Evolutionary conservation across 352 stramenopile species (phyloP).

Genomic region (Hyaloperonospora arabidopsidis): DNA sequence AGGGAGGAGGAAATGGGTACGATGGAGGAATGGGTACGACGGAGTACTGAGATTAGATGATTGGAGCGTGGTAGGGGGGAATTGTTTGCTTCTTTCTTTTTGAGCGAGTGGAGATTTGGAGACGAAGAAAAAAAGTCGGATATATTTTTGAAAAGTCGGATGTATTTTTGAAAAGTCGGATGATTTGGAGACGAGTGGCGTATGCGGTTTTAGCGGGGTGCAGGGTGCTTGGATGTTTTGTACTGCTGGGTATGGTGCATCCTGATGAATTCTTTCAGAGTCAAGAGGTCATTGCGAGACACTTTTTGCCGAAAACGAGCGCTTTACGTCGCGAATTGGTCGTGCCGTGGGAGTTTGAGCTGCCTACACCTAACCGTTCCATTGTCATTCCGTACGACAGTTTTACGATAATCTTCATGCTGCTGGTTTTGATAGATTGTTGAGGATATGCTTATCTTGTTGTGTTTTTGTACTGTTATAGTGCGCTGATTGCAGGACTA

Average conservation of each 20-base stretch:
- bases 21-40: no score
- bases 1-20: no score
- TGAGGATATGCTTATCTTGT: conserved; percentile 6
- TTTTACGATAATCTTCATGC: conserved; percentile 4
- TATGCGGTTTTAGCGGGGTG: conserved; percentile 39
- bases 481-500: conserved; percentile 38
- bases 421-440: no score
- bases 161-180: no score
- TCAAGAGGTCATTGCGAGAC: conserved; percentile 71
- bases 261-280: conserved; percentile 86
- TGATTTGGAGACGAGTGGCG: no score
- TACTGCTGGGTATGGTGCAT: conserved; percentile 57
- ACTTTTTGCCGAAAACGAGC: conserved; percentile 25
- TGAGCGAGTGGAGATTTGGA: no score
- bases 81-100: no score
- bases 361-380: conserved; percentile 57
- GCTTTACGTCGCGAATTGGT: conserved; percentile 33
- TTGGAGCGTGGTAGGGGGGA: no score
- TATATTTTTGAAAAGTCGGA: no score
- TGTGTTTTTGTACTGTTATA: conserved; percentile 19
- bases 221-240: conserved; percentile 26
- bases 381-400: conserved; percentile 56
- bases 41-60: no score
- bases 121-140: no score
- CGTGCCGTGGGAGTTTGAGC: conserved; percentile 70